Percentiles rank a stretch among this genome's conserved stretches.
Evolutionary conservation across 305 asterid species (phyloP).

Genomic region (Salvia sclarea): DNA sequence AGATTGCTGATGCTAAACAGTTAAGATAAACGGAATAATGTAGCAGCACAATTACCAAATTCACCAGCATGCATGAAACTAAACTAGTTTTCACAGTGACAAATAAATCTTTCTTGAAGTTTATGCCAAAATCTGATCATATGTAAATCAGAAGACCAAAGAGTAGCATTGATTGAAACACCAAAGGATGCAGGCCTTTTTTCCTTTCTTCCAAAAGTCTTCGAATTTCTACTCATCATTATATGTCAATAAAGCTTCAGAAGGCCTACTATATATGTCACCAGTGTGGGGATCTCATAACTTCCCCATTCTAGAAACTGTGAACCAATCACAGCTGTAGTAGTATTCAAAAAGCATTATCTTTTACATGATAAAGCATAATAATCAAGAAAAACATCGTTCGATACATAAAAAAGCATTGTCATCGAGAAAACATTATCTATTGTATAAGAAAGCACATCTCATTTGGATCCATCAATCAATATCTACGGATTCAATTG

Average conservation of each 20-base stretch:
- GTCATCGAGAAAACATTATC: too few species aligned
- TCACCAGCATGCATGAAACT: constrained; percentile 3
- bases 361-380: too few species aligned
- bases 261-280: neutral
- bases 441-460: too few species aligned
- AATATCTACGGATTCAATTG: too few species aligned
- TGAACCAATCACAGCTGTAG: too few species aligned
- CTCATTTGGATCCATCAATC: too few species aligned
- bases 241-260: neutral
- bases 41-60: constrained; percentile 11
- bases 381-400: too few species aligned
- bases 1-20: neutral
- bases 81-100: neutral
- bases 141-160: neutral
- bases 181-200: neutral
- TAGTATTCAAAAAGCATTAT: too few species aligned
- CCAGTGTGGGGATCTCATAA: too few species aligned
- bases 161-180: neutral
- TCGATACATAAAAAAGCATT: too few species aligned
- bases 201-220: neutral
- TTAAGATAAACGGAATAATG: neutral
- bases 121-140: neutral
- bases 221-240: neutral
- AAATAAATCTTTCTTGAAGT: neutral
- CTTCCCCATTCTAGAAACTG: too few species aligned